These are phyloP conservation scores for Paraphaeosphaeria minitans DNA, from an alignment of 2,329 filamentous ascomycete species.

Conservation along the genomic window DNA sequence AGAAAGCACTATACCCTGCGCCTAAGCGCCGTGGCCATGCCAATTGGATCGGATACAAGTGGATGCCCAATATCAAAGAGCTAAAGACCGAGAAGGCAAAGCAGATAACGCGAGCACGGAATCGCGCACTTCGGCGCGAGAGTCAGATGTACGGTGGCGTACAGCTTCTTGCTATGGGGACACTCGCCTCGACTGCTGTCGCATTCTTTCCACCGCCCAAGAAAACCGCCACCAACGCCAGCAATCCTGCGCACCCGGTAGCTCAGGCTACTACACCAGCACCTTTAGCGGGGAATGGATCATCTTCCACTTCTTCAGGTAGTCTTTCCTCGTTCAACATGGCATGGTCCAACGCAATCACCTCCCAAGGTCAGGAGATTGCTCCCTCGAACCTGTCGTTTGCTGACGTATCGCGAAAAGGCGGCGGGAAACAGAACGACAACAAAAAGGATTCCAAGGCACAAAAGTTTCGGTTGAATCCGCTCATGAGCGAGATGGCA, in stretches of 20 bases:
- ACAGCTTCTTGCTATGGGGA: background rate
- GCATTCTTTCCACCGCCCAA: background rate
- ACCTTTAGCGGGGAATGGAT: background rate
- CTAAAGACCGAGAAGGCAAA: background rate
- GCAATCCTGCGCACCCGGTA: background rate
- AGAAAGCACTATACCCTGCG: background rate
- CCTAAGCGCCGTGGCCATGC: background rate
- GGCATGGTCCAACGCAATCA: background rate
- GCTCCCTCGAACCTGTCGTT: background rate
- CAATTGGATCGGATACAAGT: background rate
- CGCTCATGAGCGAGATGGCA: too few relatives aligned
- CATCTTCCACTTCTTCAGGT: background rate
- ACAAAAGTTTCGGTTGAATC: too few relatives aligned
- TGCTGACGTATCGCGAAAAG: background rate
- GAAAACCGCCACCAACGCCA: background rate
- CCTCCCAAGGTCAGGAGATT: background rate
- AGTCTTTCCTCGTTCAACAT: background rate
- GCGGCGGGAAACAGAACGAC: too few relatives aligned
- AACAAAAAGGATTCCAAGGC: too few relatives aligned
- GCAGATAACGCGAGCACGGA: background rate
- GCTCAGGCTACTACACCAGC: background rate
- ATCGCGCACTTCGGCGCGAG: background rate
- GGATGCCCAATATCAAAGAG: background rate
- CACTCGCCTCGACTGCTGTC: background rate
- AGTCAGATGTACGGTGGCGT: background rate